Conservation (phyloP, 2,329 filamentous ascomycete species). For the Cercospora beticola region DNA sequence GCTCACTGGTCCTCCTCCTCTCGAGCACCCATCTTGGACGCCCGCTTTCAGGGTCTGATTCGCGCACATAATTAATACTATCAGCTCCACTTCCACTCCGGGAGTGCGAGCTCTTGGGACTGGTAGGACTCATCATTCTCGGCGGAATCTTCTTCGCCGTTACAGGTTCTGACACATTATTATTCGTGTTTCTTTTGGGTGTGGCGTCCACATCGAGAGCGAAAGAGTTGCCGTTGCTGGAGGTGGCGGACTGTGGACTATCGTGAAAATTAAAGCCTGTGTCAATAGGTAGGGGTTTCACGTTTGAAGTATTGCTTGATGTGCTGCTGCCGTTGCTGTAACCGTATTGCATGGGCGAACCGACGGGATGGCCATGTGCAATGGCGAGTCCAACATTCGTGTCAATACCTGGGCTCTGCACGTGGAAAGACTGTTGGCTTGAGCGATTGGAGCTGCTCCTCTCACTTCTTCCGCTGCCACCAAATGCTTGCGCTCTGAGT, state of each 20-base stretch:
- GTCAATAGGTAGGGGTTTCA: constrained; percentile 9
- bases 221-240: constrained; percentile 21
- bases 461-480: constrained; percentile 42
- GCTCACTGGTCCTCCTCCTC: constrained; percentile 63
- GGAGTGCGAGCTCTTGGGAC: constrained; percentile 25
- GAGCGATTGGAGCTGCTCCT: constrained; percentile 26
- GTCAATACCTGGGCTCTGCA: constrained; percentile 16
- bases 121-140: constrained; percentile 10
- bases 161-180: constrained; percentile 16
- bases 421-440: constrained; percentile 21
- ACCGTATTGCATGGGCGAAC: constrained; percentile 30
- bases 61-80: constrained; percentile 66
- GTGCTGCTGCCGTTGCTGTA: constrained; percentile 27
- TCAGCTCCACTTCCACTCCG: constrained; percentile 58
- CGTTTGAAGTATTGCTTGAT: constrained; percentile 21
- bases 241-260: constrained; percentile 22
- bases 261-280: constrained; percentile 20
- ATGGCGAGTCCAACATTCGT: constrained; percentile 9
- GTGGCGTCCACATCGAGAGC: constrained; percentile 27
- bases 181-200: constrained; percentile 20
- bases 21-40: constrained; percentile 67
- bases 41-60: constrained; percentile 60
- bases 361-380: constrained; percentile 22
- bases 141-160: constrained; percentile 26
- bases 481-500: constrained; percentile 56